A percentile compares a stretch with the other conserved stretches of the same genome.
phyloP scores from a whole-genome alignment of 495 filamentous ascomycete genomes.

The Cairneyella variabilis region DNA sequence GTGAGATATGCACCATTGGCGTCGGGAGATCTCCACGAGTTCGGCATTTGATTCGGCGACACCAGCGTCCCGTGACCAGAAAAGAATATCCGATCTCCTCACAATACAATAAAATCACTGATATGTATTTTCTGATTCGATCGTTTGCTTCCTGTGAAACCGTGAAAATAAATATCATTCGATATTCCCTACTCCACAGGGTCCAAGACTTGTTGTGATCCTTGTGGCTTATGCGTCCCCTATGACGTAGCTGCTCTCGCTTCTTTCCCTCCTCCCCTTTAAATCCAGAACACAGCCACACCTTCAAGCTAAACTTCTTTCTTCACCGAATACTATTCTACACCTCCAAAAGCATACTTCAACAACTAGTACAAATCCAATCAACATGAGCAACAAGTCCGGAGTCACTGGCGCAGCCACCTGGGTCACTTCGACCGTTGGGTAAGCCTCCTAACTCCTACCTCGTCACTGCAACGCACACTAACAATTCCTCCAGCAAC shows the following conservation, averaged over 20 bases:
- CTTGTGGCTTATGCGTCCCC: neutral
- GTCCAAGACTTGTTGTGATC: slow-evolving; percentile 5
- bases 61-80: too few relatives aligned
- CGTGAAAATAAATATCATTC: neutral
- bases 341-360: neutral
- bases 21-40: too few relatives aligned
- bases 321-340: neutral
- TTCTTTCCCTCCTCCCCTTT: too few relatives aligned
- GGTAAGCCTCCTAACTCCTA: slow-evolving; percentile 5
- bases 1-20: too few relatives aligned
- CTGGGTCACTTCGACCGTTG: slow-evolving; percentile 33
- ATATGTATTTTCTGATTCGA: neutral
- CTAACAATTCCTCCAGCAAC: slow-evolving; percentile 30
- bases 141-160: neutral
- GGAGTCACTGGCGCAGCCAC: slow-evolving; percentile 29
- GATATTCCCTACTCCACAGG: neutral
- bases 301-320: neutral
- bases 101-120: too few relatives aligned
- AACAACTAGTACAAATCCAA: neutral
- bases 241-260: neutral
- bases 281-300: neutral
- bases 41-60: too few relatives aligned
- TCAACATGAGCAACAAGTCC: slow-evolving; percentile 23
- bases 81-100: too few relatives aligned
- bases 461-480: neutral